A percentile compares a stretch with the other conserved stretches of the same genome.
Evolutionary conservation across 495 filamentous ascomycete species (phyloP).

Genomic region (Neurospora pannonica): DNA sequence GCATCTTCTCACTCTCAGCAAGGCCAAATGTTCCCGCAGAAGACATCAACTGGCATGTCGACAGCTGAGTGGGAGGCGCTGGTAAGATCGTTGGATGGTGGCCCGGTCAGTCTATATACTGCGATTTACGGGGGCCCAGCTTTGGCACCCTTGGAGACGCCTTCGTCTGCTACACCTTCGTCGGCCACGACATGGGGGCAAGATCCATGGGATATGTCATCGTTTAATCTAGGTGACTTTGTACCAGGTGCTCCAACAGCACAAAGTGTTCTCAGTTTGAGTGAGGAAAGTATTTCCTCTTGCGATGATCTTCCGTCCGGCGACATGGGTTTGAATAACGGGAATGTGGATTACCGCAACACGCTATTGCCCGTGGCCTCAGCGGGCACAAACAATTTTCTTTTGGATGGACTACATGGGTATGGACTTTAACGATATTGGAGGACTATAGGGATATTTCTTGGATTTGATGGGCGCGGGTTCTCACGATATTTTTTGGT

Average conservation of each 20-base stretch:
- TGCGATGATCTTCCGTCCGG: slow-evolving; percentile 34
- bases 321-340: slow-evolving; percentile 26
- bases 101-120: slow-evolving; percentile 71
- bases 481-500: background rate
- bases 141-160: slow-evolving; percentile 30
- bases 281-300: slow-evolving; percentile 63
- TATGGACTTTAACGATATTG: background rate
- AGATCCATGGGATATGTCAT: slow-evolving; percentile 44
- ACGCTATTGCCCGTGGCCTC: slow-evolving; percentile 7
- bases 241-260: slow-evolving; percentile 31
- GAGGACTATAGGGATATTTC: background rate
- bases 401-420: slow-evolving; percentile 9
- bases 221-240: slow-evolving; percentile 39
- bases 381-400: slow-evolving; percentile 6
- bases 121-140: slow-evolving; percentile 69
- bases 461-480: background rate
- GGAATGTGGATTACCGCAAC: slow-evolving; percentile 25
- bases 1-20: slow-evolving; percentile 12
- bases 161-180: slow-evolving; percentile 18
- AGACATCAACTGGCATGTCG: slow-evolving; percentile 31
- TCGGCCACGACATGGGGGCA: slow-evolving; percentile 40
- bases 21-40: slow-evolving; percentile 20
- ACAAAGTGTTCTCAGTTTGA: slow-evolving; percentile 66
- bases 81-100: slow-evolving; percentile 66
- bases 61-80: slow-evolving; percentile 72